Evolutionary conservation across 305 asterid genomes (phyloP).

Genomic region (Nicotiana rustica): DNA sequence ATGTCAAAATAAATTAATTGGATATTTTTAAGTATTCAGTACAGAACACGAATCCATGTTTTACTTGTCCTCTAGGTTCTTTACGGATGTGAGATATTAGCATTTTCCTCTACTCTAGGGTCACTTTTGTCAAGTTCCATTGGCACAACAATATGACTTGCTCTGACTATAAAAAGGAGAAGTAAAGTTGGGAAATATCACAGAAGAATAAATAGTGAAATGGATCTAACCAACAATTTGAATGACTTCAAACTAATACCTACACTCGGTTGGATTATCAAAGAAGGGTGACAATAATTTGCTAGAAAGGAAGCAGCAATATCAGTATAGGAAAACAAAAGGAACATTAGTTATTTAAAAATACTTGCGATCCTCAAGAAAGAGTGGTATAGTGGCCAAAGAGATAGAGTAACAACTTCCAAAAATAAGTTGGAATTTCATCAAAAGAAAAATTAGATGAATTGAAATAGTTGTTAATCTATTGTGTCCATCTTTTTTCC

Average conservation of each 20-base stretch:
- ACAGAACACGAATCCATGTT: too few species aligned
- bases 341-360: not conserved
- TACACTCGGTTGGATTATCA: not conserved
- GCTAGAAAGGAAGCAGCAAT: not conserved
- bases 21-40: too few species aligned
- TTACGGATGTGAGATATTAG: too few species aligned
- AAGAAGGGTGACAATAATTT: not conserved
- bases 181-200: not conserved
- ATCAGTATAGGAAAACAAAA: not conserved
- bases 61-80: too few species aligned
- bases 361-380: not conserved
- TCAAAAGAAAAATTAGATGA: too few species aligned
- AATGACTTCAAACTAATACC: not conserved
- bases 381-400: not conserved
- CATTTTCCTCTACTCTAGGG: too few species aligned
- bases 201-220: not conserved
- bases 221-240: not conserved
- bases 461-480: too few species aligned
- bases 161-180: too few species aligned
- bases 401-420: not conserved
- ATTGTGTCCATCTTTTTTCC: too few species aligned
- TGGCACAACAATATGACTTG: too few species aligned
- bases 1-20: too few species aligned
- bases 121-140: too few species aligned
- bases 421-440: not conserved